These are phyloP conservation scores for Psidium friedrichsthalianum DNA, from an alignment of 345 rosid genomes.

Conservation along the genomic window DNA sequence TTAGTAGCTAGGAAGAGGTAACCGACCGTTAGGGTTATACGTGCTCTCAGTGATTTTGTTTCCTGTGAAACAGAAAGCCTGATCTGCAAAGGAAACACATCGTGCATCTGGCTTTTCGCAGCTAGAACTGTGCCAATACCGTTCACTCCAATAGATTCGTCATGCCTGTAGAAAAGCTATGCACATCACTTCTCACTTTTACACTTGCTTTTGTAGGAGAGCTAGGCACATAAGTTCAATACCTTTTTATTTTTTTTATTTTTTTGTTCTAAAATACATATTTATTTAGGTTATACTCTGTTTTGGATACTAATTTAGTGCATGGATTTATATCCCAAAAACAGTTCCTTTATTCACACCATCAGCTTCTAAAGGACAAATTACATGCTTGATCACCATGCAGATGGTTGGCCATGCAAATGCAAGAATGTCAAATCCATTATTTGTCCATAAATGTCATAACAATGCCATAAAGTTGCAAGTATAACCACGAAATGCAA, in stretches of 20 bases:
- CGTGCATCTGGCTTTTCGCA: constrained; percentile 28
- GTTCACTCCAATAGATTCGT: constrained; percentile 19
- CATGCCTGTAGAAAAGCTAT: constrained; percentile 28
- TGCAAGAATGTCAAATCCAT: neutral
- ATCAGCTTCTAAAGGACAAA: neutral
- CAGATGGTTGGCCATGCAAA: neutral
- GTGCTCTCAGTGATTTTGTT: constrained; percentile 33
- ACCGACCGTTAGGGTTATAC: constrained; percentile 39
- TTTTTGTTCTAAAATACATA: neutral
- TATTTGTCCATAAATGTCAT: neutral
- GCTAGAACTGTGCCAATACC: constrained; percentile 12
- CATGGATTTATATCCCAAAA: neutral
- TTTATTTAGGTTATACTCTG: neutral
- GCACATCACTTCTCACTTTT: neutral
- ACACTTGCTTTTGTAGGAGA: neutral
- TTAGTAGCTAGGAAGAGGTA: neutral
- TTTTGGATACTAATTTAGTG: neutral
- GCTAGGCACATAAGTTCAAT: neutral
- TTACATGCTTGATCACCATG: neutral
- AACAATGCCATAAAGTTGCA: neutral
- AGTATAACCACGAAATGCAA: neutral
- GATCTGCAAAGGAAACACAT: constrained; percentile 47
- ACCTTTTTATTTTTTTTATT: neutral
- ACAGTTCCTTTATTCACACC: neutral
- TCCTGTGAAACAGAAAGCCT: constrained; percentile 37